A percentile compares a stretch with the other conserved stretches of the same genome.
Evolutionary conservation across 1,139 yeast genomes (phyloP).

Genomic region (Pichia sp.): DNA sequence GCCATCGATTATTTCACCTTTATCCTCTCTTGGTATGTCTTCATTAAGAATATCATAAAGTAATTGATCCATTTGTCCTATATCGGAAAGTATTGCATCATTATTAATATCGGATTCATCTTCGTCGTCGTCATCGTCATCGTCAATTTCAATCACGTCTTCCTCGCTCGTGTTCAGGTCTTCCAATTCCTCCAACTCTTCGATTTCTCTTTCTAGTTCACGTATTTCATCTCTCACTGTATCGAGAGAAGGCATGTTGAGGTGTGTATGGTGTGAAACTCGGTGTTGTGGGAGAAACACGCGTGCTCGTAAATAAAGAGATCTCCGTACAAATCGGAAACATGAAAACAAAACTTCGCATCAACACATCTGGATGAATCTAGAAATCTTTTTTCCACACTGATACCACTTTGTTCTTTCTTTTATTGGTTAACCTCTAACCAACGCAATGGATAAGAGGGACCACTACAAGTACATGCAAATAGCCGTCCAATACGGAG

Average conservation of each 20-base stretch:
- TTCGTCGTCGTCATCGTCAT: background rate
- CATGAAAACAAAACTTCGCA: background rate
- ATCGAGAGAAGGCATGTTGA: slow-evolving; percentile 2
- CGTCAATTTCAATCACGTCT: background rate
- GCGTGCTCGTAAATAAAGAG: too few species aligned
- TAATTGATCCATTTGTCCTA: slow-evolving; percentile 9
- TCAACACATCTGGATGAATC: too few species aligned
- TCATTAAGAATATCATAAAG: slow-evolving; percentile 11
- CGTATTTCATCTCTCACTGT: slow-evolving; percentile 16
- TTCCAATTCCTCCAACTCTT: slow-evolving; percentile 1
- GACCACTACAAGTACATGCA: slow-evolving; percentile 42
- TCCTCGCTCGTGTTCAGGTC: background rate
- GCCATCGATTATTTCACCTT: background rate
- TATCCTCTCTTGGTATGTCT: slow-evolving; percentile 1
- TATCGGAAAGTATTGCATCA: background rate
- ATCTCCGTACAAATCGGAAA: background rate
- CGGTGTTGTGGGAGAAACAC: too few species aligned
- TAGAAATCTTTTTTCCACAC: too few species aligned
- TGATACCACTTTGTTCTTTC: too few species aligned
- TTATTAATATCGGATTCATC: background rate
- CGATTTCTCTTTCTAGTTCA: slow-evolving; percentile 18
- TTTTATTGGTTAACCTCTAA: too few species aligned
- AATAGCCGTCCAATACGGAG: slow-evolving; percentile 52
- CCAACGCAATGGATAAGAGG: slow-evolving; percentile 10
- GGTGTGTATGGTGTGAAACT: too few species aligned